Percentiles rank a stretch among this genome's conserved stretches.
Conservation (phyloP, 768 basidiomycete species). For the Hortiboletus campestris region DNA sequence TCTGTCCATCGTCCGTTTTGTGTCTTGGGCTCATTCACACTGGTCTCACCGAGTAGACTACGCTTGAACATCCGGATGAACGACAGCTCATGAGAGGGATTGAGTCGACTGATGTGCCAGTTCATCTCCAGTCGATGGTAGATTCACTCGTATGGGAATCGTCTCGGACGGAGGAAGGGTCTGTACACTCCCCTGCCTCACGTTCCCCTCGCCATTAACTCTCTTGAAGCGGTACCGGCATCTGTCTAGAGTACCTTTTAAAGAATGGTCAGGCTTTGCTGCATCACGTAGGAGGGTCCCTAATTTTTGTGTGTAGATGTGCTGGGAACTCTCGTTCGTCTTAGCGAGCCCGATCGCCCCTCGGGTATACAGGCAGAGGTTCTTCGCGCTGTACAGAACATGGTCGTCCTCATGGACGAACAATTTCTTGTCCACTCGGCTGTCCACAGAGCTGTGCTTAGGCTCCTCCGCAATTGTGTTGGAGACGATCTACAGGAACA, state of each 20-base stretch:
- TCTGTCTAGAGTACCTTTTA: constrained; percentile 86
- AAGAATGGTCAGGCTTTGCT: constrained; percentile 63
- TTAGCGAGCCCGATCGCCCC: constrained; percentile 83
- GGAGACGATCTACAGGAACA: constrained; percentile 92
- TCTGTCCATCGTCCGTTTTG: constrained; percentile 26
- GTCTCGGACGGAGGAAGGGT: constrained; percentile 85
- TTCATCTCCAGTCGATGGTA: constrained; percentile 73
- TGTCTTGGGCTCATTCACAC: constrained; percentile 4
- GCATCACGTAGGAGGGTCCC: neutral
- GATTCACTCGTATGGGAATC: constrained; percentile 86
- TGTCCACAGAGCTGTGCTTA: constrained; percentile 83
- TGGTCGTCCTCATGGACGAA: constrained; percentile 89
- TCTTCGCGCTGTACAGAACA: constrained; percentile 80
- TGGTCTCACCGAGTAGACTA: constrained; percentile 49
- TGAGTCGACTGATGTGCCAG: constrained; percentile 75
- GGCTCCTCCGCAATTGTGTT: constrained; percentile 81
- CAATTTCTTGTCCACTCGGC: constrained; percentile 91
- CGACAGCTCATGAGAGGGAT: constrained; percentile 83
- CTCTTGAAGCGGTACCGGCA: constrained; percentile 70
- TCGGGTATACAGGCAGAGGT: constrained; percentile 91
- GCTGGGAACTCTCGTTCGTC: constrained; percentile 76
- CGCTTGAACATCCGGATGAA: constrained; percentile 86
- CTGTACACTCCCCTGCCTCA: constrained; percentile 32
- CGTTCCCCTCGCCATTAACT: constrained; percentile 7
- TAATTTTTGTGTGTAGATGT: constrained; percentile 53